Conservation (phyloP, 2,329 filamentous ascomycete species). For the Hypoxylon sp. region DNA sequence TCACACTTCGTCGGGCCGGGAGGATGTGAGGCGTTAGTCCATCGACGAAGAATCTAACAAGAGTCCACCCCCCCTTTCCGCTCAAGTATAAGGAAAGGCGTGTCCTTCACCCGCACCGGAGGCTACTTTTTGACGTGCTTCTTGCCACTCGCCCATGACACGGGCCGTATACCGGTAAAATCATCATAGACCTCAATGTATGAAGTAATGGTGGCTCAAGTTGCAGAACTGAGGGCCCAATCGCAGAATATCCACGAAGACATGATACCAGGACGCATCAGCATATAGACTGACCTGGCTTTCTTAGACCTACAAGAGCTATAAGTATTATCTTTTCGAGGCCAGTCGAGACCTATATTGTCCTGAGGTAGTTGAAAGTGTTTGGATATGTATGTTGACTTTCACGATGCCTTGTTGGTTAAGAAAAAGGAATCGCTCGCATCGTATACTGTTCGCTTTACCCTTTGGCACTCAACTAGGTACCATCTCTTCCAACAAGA, state of each 20-base stretch:
- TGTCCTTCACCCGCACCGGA: neutral
- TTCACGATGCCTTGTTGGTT: neutral
- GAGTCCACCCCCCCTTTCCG: neutral
- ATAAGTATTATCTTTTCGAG: neutral
- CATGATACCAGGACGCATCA: neutral
- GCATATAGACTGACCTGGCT: neutral
- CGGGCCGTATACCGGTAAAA: neutral
- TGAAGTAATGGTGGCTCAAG: neutral
- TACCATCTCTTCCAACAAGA: neutral
- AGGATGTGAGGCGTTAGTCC: neutral
- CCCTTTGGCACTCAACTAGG: neutral
- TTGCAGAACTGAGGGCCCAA: neutral
- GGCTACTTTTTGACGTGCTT: neutral
- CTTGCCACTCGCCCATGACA: neutral
- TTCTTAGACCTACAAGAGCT: neutral
- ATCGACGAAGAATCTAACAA: neutral
- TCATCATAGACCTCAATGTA: neutral
- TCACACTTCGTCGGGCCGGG: neutral
- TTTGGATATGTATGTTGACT: neutral
- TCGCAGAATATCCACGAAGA: neutral
- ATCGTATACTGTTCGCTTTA: neutral
- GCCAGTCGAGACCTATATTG: neutral
- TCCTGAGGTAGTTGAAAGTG: neutral
- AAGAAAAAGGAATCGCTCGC: neutral
- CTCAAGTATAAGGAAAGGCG: neutral